Evolutionary conservation across 1,284 basidiomycete species (phyloP).

Genomic region (Entoloma clypeatum): DNA sequence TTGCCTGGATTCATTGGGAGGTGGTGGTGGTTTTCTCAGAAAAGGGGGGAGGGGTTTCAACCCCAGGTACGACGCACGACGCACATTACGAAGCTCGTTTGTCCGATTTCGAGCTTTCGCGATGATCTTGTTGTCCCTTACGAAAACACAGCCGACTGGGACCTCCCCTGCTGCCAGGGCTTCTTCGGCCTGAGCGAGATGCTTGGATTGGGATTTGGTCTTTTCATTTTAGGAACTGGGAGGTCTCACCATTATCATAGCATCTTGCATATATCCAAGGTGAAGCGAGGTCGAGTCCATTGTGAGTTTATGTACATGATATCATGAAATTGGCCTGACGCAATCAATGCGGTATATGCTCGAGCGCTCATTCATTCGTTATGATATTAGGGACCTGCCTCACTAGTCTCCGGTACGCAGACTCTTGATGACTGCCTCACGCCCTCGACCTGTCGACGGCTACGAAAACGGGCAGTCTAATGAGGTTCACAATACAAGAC

Average conservation of each 20-base stretch:
- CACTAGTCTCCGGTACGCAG: too few species aligned
- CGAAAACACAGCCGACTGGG: conserved; percentile 96
- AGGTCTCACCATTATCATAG: conserved; percentile 53
- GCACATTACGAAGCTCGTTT: conserved; percentile 89
- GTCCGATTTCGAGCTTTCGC: conserved; percentile 90
- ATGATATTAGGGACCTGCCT: too few species aligned
- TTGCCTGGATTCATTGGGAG: conserved; percentile 58
- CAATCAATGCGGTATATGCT: too few species aligned
- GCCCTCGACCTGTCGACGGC: too few species aligned
- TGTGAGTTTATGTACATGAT: too few species aligned
- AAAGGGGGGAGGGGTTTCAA: conserved; percentile 7
- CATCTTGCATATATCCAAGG: conserved; percentile 48
- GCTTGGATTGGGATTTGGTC: conserved; percentile 9
- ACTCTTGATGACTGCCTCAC: too few species aligned
- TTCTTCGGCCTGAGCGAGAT: conserved; percentile 64
- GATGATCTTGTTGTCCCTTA: conserved; percentile 73
- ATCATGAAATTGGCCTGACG: too few species aligned
- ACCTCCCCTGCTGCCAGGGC: conserved; percentile 86
- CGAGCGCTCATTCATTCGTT: too few species aligned
- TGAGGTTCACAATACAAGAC: too few species aligned
- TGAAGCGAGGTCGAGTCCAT: conserved; percentile 27
- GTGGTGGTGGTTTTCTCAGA: conserved; percentile 7
- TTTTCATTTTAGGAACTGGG: too few species aligned
- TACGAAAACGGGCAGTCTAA: too few species aligned
- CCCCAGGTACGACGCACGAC: too few species aligned